Conservation (phyloP, 495 filamentous ascomycete species). For the Trichoderma reesei region DNA sequence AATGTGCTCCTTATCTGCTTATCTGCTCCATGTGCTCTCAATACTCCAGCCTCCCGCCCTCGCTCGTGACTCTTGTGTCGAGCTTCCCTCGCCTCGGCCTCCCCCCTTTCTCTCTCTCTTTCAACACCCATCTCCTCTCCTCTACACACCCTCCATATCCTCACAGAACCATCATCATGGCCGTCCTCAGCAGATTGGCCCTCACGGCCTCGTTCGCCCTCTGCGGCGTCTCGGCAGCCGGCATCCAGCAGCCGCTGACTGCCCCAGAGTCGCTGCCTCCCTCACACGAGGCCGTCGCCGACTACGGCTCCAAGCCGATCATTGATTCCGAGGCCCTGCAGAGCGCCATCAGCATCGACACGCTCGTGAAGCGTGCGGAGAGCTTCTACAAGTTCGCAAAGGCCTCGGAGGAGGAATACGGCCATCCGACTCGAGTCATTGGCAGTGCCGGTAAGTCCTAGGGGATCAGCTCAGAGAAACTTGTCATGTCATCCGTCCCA, state of each 20-base stretch:
- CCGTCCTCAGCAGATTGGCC: background rate
- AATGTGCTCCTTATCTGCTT: background rate
- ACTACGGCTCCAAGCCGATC: slow-evolving; percentile 20
- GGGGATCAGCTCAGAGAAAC: background rate
- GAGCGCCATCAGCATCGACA: slow-evolving; percentile 39
- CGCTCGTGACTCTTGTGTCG: background rate
- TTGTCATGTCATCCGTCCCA: background rate
- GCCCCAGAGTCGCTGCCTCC: background rate
- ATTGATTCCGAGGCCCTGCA: slow-evolving; percentile 46
- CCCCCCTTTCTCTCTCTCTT: background rate
- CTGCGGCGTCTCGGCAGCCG: background rate
- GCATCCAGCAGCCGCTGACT: background rate
- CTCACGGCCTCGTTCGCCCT: slow-evolving; percentile 2
- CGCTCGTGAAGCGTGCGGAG: slow-evolving; percentile 44
- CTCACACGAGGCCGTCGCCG: background rate
- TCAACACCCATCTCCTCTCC: background rate
- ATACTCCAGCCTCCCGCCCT: background rate
- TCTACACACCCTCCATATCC: background rate
- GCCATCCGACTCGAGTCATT: slow-evolving; percentile 55
- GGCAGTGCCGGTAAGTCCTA: slow-evolving; percentile 43
- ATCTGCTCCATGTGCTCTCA: background rate
- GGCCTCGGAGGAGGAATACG: slow-evolving; percentile 42
- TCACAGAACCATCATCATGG: background rate
- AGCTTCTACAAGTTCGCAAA: slow-evolving; percentile 48
- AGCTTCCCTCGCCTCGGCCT: background rate